A percentile compares a stretch with the other conserved stretches of the same genome.
These are phyloP conservation scores for Tritrichomonas musculus DNA, from an alignment of 208 protist species.

Conservation along the genomic window DNA sequence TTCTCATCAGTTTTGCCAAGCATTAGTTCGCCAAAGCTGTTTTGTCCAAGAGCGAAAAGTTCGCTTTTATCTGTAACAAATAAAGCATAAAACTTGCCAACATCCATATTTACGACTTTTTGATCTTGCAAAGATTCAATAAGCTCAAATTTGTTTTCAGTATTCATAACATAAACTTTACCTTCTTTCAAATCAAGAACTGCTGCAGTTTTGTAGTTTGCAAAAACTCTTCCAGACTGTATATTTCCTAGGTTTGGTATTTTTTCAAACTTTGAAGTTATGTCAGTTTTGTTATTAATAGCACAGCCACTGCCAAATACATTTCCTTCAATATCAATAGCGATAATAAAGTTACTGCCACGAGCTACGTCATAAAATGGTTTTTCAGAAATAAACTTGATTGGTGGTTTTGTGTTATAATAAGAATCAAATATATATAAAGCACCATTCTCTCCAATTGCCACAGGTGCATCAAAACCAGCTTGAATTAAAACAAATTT, in stretches of 20 bases:
- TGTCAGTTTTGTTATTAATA: background rate
- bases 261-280: background rate
- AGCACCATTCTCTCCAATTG: background rate
- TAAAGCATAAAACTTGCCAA: background rate
- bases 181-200: background rate
- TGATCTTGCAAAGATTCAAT: background rate
- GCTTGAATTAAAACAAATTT: background rate
- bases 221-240: background rate
- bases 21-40: background rate
- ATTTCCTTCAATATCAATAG: background rate
- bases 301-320: background rate
- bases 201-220: background rate
- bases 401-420: background rate
- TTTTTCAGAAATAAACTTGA: background rate
- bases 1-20: background rate
- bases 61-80: background rate
- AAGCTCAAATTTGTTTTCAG: background rate
- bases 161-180: background rate
- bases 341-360: background rate
- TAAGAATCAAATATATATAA: background rate
- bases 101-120: background rate
- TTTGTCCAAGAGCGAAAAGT: background rate
- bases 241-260: no score
- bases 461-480: background rate
- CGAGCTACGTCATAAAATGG: background rate